Conservation (phyloP, 129 eudicot species). For the Scalesia atractyloides region DNA sequence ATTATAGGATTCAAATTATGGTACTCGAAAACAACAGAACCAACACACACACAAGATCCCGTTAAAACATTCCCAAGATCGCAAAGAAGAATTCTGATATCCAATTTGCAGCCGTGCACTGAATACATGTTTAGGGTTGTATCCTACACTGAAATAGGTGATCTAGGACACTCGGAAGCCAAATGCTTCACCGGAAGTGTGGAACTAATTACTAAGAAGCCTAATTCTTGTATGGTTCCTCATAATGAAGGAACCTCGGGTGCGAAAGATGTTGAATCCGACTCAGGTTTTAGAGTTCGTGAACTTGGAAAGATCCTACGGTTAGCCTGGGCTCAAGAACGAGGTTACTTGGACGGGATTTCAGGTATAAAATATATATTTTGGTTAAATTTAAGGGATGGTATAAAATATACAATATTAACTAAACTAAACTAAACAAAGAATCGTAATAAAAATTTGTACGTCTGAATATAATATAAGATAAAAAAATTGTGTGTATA, state of each 20-base stretch:
- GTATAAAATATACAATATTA: too few species aligned
- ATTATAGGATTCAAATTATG: conserved; percentile 81
- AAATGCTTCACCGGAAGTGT: conserved; percentile 79
- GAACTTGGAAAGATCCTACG: conserved; percentile 83
- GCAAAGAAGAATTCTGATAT: conserved; percentile 69
- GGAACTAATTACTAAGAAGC: conserved; percentile 54
- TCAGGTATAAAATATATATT: conserved; percentile 28
- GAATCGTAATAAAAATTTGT: too few species aligned
- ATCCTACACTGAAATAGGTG: conserved; percentile 73
- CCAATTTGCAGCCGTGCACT: conserved; percentile 86
- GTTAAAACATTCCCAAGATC: conserved; percentile 61
- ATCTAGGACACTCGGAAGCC: conserved; percentile 89
- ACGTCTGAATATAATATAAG: too few species aligned
- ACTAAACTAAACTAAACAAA: too few species aligned
- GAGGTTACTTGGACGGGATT: conserved; percentile 48
- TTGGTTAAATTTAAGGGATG: not conserved
- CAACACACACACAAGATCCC: conserved; percentile 66
- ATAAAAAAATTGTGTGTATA: too few species aligned
- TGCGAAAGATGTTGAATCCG: conserved; percentile 54
- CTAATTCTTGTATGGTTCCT: conserved; percentile 19
- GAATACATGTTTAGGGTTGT: conserved; percentile 77
- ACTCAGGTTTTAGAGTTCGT: conserved; percentile 80
- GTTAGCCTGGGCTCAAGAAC: conserved; percentile 75
- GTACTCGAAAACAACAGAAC: conserved; percentile 68
- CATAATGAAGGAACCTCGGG: conserved; percentile 55